Evolutionary conservation across 2,329 filamentous ascomycete species (phyloP).

Genomic region (Ceratocystiopsis brevicomis): DNA sequence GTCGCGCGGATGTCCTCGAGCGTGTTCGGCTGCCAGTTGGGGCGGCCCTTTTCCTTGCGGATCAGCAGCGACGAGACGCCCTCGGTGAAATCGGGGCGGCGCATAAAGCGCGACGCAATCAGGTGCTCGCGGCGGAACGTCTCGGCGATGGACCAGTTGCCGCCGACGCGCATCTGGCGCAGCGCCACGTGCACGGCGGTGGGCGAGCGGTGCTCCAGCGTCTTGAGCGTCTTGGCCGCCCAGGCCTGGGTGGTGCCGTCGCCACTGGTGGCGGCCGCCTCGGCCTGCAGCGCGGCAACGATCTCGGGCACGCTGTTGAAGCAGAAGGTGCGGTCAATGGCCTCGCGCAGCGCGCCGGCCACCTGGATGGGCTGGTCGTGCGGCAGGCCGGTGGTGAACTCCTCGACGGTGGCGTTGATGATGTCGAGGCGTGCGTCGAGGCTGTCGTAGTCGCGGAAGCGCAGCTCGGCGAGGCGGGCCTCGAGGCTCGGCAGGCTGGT

Average conservation of each 20-base stretch:
- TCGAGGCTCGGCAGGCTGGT: slow-evolving; percentile 67
- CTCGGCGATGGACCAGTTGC: slow-evolving; percentile 61
- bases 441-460: slow-evolving; percentile 60
- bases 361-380: slow-evolving; percentile 49
- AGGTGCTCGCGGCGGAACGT: slow-evolving; percentile 73
- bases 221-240: slow-evolving; percentile 60
- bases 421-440: slow-evolving; percentile 44
- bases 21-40: slow-evolving; percentile 58
- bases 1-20: slow-evolving; percentile 45
- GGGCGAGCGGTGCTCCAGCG: slow-evolving; percentile 61
- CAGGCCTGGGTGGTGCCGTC: slow-evolving; percentile 43
- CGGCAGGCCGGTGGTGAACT: slow-evolving; percentile 75
- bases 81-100: slow-evolving; percentile 74
- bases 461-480: slow-evolving; percentile 68
- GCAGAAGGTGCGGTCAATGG: slow-evolving; percentile 71
- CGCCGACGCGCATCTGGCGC: slow-evolving; percentile 60
- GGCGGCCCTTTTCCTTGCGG: slow-evolving; percentile 37
- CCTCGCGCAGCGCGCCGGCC: slow-evolving; percentile 49
- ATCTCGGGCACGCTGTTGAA: slow-evolving; percentile 51
- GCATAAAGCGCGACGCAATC: slow-evolving; percentile 79
- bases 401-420: slow-evolving; percentile 77
- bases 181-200: slow-evolving; percentile 73
- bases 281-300: slow-evolving; percentile 43
- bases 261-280: slow-evolving; percentile 32
- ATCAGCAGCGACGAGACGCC: slow-evolving; percentile 72